Evolutionary conservation across 768 basidiomycete genomes (phyloP), one percentile per base, ranked within the genome.

Genomic region (Boletus edulis): DNA sequence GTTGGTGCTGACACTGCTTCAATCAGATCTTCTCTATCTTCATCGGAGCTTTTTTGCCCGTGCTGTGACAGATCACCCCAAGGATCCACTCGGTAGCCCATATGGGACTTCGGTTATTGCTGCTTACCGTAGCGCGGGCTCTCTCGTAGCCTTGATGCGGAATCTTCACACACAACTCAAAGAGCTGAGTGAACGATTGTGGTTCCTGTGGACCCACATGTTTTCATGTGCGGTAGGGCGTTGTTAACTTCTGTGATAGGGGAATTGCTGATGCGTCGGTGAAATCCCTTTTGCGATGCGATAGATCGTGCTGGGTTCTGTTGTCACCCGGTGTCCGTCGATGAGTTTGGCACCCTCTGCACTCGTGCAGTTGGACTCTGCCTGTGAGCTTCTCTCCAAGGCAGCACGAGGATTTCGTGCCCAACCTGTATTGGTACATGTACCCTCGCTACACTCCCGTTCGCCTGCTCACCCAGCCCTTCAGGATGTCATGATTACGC

Each of bases 311-410:
- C 71, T 89, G 45, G 87, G 87, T 35, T 86, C 86, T 20, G 86
- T 89, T 35, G 87, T 89, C 12, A 89, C 87, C 17, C 78, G 86
- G 48, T 89, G 87, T 69, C 87, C 87, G 12, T 89, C 87, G 17
- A 87, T 89, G 82, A 87, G 86, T 61, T 70, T 89, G 56, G 87
- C 87, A 20, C 84, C 86, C 17, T 89, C 87, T 22, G 87, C 87
- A 5, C 77, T 89, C 10, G 78, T 81, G 9, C 87, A 89, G 62
- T 72, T 89, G 29, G 85, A 89, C 64, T 87, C 87, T 0, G 87
- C 87, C 7, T 88, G 86, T 60, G 83, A 87, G 52, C 76, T 89
- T 31, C 88, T 89, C 61, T 76, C 83, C n/a, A 85, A 84, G 65
- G 81, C 85, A 18, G 86, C 86, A 11, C 76, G 73, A 18, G 83